Conservation (phyloP, 148 eudicot genomes). For the Camellia sinensis region DNA sequence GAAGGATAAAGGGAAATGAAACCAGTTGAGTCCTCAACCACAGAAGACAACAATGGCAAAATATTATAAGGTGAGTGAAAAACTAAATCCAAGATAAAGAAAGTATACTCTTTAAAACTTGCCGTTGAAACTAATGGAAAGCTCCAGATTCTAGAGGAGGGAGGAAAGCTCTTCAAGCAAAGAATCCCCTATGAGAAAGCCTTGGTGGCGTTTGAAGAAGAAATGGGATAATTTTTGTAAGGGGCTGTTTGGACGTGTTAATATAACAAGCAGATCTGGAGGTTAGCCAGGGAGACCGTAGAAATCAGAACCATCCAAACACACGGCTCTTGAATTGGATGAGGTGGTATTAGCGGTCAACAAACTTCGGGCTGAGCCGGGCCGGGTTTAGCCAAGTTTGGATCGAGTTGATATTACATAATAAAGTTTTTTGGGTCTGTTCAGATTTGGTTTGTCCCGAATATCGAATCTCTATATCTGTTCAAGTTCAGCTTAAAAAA, state of each 20-base stretch:
- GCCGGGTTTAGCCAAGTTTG: no score
- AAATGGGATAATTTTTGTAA: not conserved
- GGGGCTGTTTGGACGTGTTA: not conserved
- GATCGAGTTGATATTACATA: no score
- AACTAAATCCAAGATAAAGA: conserved; percentile 4
- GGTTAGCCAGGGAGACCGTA: no score
- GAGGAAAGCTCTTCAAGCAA: conserved; percentile 7
- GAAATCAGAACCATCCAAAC: no score
- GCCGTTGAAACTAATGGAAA: not conserved
- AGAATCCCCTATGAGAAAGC: not conserved
- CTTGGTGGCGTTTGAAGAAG: not conserved
- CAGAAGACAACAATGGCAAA: not conserved
- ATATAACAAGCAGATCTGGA: not conserved
- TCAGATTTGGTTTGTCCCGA: no score
- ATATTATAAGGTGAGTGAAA: no score
- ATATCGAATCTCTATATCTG: no score
- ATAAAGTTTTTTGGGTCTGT: no score
- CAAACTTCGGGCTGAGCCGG: no score
- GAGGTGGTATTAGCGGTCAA: no score
- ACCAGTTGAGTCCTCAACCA: not conserved
- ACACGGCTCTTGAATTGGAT: no score
- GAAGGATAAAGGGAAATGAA: not conserved
- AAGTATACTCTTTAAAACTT: not conserved
- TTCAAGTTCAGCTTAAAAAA: no score
- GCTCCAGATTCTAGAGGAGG: not conserved